phyloP scores from a whole-genome alignment of 495 filamentous ascomycete species.

The Margaritispora aquatica region DNA sequence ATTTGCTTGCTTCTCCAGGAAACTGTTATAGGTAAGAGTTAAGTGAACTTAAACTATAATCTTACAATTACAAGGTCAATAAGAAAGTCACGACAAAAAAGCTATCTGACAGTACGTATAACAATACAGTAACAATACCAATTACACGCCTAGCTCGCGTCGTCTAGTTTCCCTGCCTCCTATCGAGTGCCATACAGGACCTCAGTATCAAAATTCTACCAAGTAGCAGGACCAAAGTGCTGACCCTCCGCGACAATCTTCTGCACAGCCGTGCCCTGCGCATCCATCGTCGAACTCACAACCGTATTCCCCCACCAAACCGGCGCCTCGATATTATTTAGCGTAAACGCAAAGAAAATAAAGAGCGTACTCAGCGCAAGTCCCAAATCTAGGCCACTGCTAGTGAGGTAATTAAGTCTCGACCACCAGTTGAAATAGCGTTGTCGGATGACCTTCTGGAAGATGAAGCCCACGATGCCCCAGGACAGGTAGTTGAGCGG shows the following conservation, averaged over 20 bases:
- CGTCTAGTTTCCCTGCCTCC: neutral
- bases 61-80: slow-evolving; percentile 9
- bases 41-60: slow-evolving; percentile 1
- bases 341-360: slow-evolving; percentile 45
- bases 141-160: neutral
- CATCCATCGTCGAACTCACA: slow-evolving; percentile 51
- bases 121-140: neutral
- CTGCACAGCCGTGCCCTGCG: slow-evolving; percentile 44
- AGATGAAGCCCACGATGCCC: slow-evolving; percentile 48
- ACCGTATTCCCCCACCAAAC: slow-evolving; percentile 53
- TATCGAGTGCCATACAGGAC: no score
- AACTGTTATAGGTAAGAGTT: slow-evolving; percentile 2
- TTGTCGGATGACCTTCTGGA: slow-evolving; percentile 54
- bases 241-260: slow-evolving; percentile 39
- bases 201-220: neutral
- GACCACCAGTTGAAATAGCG: slow-evolving; percentile 60
- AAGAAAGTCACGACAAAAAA: neutral
- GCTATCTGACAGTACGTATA: neutral
- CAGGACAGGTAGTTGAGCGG: slow-evolving; percentile 65
- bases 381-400: slow-evolving; percentile 48
- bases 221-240: slow-evolving; percentile 52
- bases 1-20: neutral
- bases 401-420: slow-evolving; percentile 54
- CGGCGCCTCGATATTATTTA: slow-evolving; percentile 37
- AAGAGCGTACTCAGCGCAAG: slow-evolving; percentile 39